Percentiles rank a stretch among this genome's conserved stretches.
These are phyloP conservation scores for Eucalyptus marginata DNA, from an alignment of 345 rosid genomes.

Conservation along the genomic window DNA sequence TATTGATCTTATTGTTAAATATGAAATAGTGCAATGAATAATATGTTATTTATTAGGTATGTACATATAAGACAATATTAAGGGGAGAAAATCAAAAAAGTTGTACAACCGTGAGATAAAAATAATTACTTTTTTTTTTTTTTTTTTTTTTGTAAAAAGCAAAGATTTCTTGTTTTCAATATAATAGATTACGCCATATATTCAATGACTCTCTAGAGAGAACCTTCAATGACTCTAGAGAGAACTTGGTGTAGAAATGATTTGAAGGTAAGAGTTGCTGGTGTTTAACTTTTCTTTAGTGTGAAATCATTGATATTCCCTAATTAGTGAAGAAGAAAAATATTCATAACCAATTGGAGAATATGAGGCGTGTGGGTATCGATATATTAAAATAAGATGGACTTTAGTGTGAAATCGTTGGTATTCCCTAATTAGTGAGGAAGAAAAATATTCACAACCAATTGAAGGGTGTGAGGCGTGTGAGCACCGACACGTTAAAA, in stretches of 20 bases:
- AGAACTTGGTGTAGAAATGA: fast-evolving
- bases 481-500: fast-evolving
- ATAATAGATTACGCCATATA: fast-evolving
- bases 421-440: no score
- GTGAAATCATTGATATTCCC: no score
- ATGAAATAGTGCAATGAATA: background rate
- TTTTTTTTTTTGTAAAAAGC: background rate
- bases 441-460: no score
- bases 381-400: fast-evolving
- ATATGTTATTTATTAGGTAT: background rate
- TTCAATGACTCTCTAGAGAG: no score
- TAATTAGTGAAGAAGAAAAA: fast-evolving
- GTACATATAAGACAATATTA: background rate
- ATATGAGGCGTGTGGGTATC: fast-evolving
- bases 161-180: background rate
- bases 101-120: fast-evolving
- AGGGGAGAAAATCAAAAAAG: background rate
- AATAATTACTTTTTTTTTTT: background rate
- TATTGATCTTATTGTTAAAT: fast-evolving
- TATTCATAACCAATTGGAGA: fast-evolving
- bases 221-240: no score
- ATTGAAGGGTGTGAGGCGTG: fast-evolving
- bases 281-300: fast-evolving
- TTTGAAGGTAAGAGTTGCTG: fast-evolving
- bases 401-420: no score